Base-by-base conservation (phyloP, 768 basidiomycete species). In the Termitomyces sp. region DNA sequence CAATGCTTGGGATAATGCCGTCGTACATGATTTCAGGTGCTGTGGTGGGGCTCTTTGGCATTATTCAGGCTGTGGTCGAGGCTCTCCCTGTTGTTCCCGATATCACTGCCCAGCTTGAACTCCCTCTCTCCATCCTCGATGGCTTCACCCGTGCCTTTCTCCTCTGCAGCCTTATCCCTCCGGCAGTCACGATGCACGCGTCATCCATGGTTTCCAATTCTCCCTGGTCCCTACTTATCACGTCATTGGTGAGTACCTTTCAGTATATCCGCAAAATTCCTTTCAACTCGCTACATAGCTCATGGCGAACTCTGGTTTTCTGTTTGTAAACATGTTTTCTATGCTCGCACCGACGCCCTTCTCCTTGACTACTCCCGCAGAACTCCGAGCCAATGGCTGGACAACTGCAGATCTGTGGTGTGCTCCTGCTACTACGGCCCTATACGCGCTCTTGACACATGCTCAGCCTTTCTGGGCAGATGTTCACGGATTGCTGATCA, bases 401-500 rank as follows among this genome's bases (percentile, higher is more conserved):
- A 88, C 85, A 44, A 83, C 85, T 24, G 81, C 84, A 0, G 94
- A 96, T 67, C 69, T 94, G 31, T 96, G 94, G 93, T 83, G 83
- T 70, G 92, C 94, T 9, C 86, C 92, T 7, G 72, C 86, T 62
- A 73, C 86, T 64, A 92, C 92, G 12, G 88, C 77, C 1, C 67
- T 94, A 10, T 94, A 91, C 67, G 86, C 93, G 54, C 81, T 86
- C 57, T 79, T 94, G 52, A 94, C 92, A 9, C 91, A 94, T 61
- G 86, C 90, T 2, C 92, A 95, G 68, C 89, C 92, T 0, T 88
- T 89, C 70, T 94, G 86, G 87, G 82, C 80, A 1, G 82, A 87
- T 29, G 54, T 79, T 41, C 85, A 88, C 61, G 59, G 67, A 5
- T 65, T 84, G 18, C 63, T 87, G 10, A 69, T 77, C 10, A 73